A percentile compares a stretch with the other conserved stretches of the same genome.
Conservation (phyloP, 305 asterid genomes). For the Fraxinus velutina region DNA sequence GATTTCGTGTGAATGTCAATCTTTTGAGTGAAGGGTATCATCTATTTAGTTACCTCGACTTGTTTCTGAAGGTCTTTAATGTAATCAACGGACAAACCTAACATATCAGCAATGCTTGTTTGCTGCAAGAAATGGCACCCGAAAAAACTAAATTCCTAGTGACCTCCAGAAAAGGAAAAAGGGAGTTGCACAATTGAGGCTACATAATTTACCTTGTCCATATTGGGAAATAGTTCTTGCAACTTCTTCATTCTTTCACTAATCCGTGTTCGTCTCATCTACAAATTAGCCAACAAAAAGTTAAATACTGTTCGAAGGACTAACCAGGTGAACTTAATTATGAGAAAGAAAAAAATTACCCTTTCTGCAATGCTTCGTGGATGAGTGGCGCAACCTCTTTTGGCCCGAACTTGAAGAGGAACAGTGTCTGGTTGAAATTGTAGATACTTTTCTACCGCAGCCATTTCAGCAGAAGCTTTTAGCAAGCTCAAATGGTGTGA, state of each 20-base stretch:
- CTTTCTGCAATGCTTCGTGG: slow-evolving; percentile 93
- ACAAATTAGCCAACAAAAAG: slow-evolving; percentile 13
- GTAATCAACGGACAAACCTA: slow-evolving; percentile 73
- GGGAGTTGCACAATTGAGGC: neutral
- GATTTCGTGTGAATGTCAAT: slow-evolving; percentile 2
- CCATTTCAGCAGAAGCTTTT: slow-evolving; percentile 55
- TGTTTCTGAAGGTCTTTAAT: slow-evolving; percentile 72
- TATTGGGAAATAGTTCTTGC: slow-evolving; percentile 78
- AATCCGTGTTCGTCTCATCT: slow-evolving; percentile 73
- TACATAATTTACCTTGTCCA: slow-evolving; percentile 66
- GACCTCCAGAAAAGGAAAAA: neutral
- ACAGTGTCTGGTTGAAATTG: slow-evolving; percentile 62
- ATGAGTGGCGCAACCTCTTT: slow-evolving; percentile 85
- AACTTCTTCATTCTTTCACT: slow-evolving; percentile 84
- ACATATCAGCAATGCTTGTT: slow-evolving; percentile 80
- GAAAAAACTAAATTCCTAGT: neutral
- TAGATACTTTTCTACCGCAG: slow-evolving; percentile 52
- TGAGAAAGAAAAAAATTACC: slow-evolving; percentile 34
- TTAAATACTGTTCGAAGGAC: neutral
- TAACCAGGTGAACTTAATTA: neutral
- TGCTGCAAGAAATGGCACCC: slow-evolving; percentile 46
- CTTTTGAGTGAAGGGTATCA: slow-evolving; percentile 5
- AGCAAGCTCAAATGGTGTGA: slow-evolving; percentile 83
- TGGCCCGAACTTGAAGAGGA: slow-evolving; percentile 79
- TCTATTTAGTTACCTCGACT: slow-evolving; percentile 47